Base-by-base conservation (phyloP, 164 flowering plant species). In the Paratinospora sagittata region DNA sequence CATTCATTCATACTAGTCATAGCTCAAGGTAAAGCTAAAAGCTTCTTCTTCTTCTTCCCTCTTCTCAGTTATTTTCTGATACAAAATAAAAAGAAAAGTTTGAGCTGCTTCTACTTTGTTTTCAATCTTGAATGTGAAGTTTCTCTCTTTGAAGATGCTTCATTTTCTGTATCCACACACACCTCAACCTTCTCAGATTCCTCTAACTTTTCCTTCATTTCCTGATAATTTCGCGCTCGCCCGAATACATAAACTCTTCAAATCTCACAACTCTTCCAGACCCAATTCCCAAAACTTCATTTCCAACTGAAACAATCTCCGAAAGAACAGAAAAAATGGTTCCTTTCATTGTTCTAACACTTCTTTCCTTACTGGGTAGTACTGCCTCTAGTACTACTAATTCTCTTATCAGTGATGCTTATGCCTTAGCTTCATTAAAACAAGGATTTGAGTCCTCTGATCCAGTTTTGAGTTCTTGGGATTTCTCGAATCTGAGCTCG, bases 51-150 rank as follows among this genome's bases (percentile, higher is more conserved):
- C n/a, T n/a, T n/a, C n/a, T n/a, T 60, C 70, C 24, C 27, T 52
- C 73, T 69, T 61, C 75, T 24, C 52, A 37, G 64, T 57, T n/a
- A n/a, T n/a, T 37, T 70, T 67, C 71, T 55, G 16, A 57, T n/a
- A n/a, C n/a, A n/a, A n/a, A n/a, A n/a, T n/a, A n/a, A n/a, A 33
- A 63, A 72, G 39, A 73, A 65, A 63, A 65, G 65, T 70, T 49
- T 74, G 65, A 74, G 75, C 73, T 77, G 69, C 77, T 79, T 77
- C 73, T 78, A 27, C 73, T 70, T 77, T 73, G 39, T 72, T 65
- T 85, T 86, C 82, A 23, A 78, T 79, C 87, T 85, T 91, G 88
- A 84, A 80, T 80, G 84, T 85, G 84, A 87, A 90, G 90, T 74
- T 89, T 87, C 72, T 74, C 89, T 84, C 70, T 67, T 75, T 68